Percentiles rank a stretch among this genome's conserved stretches.
These are phyloP conservation scores for Termitomyces sp. DNA, from an alignment of 768 basidiomycete species.

Conservation along the genomic window DNA sequence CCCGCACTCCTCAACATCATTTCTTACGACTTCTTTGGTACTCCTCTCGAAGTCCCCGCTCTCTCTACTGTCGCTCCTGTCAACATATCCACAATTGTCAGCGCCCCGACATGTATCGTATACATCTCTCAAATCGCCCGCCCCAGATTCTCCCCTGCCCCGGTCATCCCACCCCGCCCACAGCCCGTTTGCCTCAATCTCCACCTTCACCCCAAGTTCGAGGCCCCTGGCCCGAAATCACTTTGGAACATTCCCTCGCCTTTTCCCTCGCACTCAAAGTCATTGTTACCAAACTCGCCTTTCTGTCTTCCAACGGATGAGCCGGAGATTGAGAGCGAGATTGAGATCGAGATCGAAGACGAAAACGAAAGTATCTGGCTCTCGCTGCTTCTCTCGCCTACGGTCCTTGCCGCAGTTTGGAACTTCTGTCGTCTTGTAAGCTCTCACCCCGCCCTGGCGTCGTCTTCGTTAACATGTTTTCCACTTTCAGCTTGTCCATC, in stretches of 20 bases:
- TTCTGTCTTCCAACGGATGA: not conserved
- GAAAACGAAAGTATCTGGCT: not conserved
- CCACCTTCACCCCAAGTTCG: constrained; percentile 6
- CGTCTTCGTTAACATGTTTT: not conserved
- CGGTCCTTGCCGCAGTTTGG: not conserved
- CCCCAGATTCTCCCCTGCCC: constrained; percentile 2
- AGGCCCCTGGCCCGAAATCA: constrained; percentile 9
- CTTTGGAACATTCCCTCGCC: not conserved
- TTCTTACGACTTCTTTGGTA: not conserved
- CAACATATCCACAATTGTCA: not conserved
- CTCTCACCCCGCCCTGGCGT: not conserved
- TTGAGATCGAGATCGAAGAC: not conserved
- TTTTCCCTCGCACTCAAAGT: not conserved
- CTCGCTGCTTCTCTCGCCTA: not conserved
- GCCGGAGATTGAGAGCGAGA: not conserved
- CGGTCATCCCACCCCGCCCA: not conserved
- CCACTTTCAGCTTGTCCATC: not conserved
- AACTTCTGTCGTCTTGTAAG: constrained; percentile 4
- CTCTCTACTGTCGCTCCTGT: not conserved
- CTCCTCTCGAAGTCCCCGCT: not conserved
- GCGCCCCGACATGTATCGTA: not conserved
- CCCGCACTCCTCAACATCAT: not conserved
- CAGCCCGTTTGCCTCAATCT: constrained; percentile 7
- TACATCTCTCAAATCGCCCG: constrained; percentile 8
- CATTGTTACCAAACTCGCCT: not conserved